Evolutionary conservation across 176 grass and related monocot species (phyloP), one percentile per base, ranked within the genome.

Genomic region (Oryza coarctata): DNA sequence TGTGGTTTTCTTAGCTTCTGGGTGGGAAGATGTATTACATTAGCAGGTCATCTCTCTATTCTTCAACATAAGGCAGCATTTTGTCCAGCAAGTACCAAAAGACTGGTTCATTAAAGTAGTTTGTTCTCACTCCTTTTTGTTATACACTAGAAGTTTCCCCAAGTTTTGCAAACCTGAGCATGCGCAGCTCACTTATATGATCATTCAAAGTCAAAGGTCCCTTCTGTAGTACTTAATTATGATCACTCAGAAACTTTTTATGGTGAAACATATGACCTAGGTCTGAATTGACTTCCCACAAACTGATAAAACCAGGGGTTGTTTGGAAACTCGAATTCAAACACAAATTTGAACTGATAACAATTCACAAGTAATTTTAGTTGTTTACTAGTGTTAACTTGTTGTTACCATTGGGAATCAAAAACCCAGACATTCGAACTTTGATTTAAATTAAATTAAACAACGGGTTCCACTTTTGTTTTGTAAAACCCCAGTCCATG

Each of bases 101-200:
- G 44, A 79, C 22, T 65, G n/a, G 41, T 57, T 20, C 10, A 63
- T 17, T 35, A 4, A 43, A 41, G 65, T 72, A 66, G 23, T 82
- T 72, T 22, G 22, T 71, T 25, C 27, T 52, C 32, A 80, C 43
- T 58, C 52, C 14, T 6, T 30, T 78, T 57, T 78, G 25, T 6
- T 79, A 63, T 41, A 27, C 7, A 50, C 29, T 35, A 41, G 22
- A 71, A 70, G 12, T 20, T 26, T 62, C 26, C 8, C 4, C 26
- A 68, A 33, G 4, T 57, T 61, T 20, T 75, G 17, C 12, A 33
- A 62, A 61, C 7, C 79, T 69, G 45, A 25, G 11, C 36, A 83
- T 83, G 65, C 68, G 73, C 66, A 79, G 32, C 18, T 60, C 36
- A 79, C 61, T 28, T 83, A 22, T 57, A 52, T 7, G 9, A 52